phyloP scores from a whole-genome alignment of 371 early-diverging fungal genomes.

The Saksenaea vasiformis region DNA sequence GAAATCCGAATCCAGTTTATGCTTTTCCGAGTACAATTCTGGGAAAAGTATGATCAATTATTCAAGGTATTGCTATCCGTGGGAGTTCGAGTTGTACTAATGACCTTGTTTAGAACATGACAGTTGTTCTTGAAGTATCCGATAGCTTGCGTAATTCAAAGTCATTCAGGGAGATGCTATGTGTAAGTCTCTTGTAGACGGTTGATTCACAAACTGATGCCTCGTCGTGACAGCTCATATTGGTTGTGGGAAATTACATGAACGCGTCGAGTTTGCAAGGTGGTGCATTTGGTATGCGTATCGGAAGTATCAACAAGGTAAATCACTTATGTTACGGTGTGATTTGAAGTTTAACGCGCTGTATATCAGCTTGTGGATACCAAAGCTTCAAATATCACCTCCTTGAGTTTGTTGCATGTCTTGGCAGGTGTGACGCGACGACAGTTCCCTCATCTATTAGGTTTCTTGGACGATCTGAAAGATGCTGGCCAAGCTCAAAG shows the following conservation, averaged over 20 bases:
- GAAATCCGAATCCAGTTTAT: slow-evolving; percentile 50
- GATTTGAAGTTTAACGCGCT: not conserved
- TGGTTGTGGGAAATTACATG: slow-evolving; percentile 65
- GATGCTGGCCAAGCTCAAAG: slow-evolving; percentile 40
- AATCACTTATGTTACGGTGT: not conserved
- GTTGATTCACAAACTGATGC: not conserved
- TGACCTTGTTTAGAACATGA: slow-evolving; percentile 38
- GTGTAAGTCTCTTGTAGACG: slow-evolving; percentile 42
- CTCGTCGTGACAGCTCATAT: slow-evolving; percentile 50
- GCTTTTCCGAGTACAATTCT: slow-evolving; percentile 50
- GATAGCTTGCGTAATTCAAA: slow-evolving; percentile 43
- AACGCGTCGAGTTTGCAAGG: slow-evolving; percentile 59
- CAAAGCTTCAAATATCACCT: slow-evolving; percentile 43
- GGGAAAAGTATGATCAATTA: slow-evolving; percentile 49
- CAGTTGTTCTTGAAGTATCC: slow-evolving; percentile 42
- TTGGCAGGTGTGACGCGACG: slow-evolving; percentile 45
- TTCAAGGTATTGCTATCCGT: slow-evolving; percentile 14
- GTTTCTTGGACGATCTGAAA: slow-evolving; percentile 42
- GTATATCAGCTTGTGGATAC: slow-evolving; percentile 50
- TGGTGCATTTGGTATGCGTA: slow-evolving; percentile 60
- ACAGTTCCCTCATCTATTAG: slow-evolving; percentile 49
- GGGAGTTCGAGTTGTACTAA: slow-evolving; percentile 22
- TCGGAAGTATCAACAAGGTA: slow-evolving; percentile 58
- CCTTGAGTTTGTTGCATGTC: slow-evolving; percentile 49
- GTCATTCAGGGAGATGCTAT: slow-evolving; percentile 43